Evolutionary conservation across 1,284 basidiomycete genomes (phyloP), one percentile per base, ranked within the genome.

Genomic region (Anthracocystis walkeri): DNA sequence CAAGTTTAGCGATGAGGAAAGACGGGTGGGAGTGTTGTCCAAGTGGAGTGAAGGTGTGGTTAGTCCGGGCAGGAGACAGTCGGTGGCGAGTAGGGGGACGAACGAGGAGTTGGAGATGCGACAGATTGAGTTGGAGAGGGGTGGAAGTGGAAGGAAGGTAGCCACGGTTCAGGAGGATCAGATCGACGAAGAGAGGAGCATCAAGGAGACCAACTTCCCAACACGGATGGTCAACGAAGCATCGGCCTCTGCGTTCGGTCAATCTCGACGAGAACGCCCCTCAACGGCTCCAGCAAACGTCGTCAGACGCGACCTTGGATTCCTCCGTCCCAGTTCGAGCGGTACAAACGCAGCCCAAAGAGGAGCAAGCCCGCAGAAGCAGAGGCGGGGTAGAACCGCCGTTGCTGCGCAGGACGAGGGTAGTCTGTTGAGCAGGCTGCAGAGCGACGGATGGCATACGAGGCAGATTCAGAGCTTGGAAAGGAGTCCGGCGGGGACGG

Each of bases 371-470:
- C n/a, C 29, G 27, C 54, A 62, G 18, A 59, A 59, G n/a, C 70
- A 65, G 46, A 44, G 70, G 21, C 29, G 72, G 8, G 63, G 46
- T 7, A 18, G 63, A 3, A 70, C 63, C 20, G 66, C 66, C 10
- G 55, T 58, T 0, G 21, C 41, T 10, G 23, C 46, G 11, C 61
- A 75, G 6, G 76, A 75, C 42, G 75, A 80, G 25, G 78, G 65
- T 0, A 56, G 58, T 12, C 18, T 56, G 20, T 8, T 75, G 12
- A 62, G 71, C 0, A 62, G 78, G 8, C 52, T 79, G n/a, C 75
- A 74, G 20, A 65, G 62, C 29, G 78, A 79, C 54, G 78, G 76
- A 23, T 79, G 78, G 78, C 77, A 77, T 23, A 63, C 75, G 18
- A 42, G 78, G 16, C 78, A 79, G 59, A 74, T 79, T 40, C 75